phyloP scores from a whole-genome alignment of 2,329 filamentous ascomycete genomes.

The Phialophora macrospora region DNA sequence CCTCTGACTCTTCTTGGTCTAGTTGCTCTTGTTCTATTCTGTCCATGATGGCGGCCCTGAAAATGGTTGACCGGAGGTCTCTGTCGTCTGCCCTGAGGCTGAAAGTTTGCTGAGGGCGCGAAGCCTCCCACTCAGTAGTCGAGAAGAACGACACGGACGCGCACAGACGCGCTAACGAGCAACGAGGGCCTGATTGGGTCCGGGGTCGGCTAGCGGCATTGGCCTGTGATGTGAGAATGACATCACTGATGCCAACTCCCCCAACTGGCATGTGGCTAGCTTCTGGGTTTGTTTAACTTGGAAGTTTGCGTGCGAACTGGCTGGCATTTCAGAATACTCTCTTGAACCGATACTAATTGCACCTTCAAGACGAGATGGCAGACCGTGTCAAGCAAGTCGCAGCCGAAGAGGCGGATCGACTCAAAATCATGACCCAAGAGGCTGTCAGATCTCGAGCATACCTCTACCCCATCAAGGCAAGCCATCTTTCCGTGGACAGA shows the following conservation, averaged over 20 bases:
- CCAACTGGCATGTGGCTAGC: background rate
- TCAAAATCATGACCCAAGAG: slow-evolving; percentile 67
- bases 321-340: background rate
- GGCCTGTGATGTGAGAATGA: slow-evolving; percentile 5
- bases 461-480: slow-evolving; percentile 78
- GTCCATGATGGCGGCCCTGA: background rate
- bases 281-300: background rate
- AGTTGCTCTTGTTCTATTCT: background rate
- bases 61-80: too few relatives aligned
- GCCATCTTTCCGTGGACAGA: slow-evolving; percentile 15
- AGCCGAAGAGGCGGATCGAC: slow-evolving; percentile 72
- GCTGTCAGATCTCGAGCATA: slow-evolving; percentile 79
- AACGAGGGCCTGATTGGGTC: background rate
- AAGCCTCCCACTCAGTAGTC: too few relatives aligned
- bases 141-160: too few relatives aligned
- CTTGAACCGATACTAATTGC: background rate
- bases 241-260: background rate
- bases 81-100: background rate
- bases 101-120: background rate
- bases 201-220: background rate
- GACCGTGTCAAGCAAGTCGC: slow-evolving; percentile 63
- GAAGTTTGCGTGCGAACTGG: background rate
- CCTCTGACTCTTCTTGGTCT: background rate
- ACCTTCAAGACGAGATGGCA: slow-evolving; percentile 13
- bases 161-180: background rate